phyloP scores from a whole-genome alignment of 202 grass and related monocot species.

The Zoysia matrella region DNA sequence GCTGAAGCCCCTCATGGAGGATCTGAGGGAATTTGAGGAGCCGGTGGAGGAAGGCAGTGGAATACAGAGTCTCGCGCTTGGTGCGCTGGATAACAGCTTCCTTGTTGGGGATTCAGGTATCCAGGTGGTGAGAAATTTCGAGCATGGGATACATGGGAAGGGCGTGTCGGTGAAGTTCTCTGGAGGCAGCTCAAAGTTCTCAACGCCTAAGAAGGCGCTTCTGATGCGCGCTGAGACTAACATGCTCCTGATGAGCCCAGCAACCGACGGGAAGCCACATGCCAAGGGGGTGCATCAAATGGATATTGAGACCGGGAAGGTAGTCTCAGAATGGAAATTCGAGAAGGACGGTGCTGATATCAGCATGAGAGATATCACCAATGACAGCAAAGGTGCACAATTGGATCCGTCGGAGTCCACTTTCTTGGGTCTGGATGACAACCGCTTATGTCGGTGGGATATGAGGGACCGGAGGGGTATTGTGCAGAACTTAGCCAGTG shows the following conservation, averaged over 20 bases:
- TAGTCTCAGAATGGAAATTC: no score
- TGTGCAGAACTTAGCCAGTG: background rate
- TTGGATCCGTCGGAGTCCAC: no score
- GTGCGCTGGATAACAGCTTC: slow-evolving; percentile 80
- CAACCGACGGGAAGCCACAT: no score
- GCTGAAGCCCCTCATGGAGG: slow-evolving; percentile 51
- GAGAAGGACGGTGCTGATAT: no score
- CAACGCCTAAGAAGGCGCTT: slow-evolving; percentile 82
- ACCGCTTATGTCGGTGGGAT: no score
- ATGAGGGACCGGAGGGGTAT: no score
- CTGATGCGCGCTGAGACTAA: slow-evolving; percentile 92
- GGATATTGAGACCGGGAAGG: no score
- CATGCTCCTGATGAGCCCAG: background rate
- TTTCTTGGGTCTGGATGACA: no score
- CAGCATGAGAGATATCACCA: no score
- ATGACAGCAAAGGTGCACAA: no score
- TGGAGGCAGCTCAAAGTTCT: slow-evolving; percentile 49
- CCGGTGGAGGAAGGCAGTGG: slow-evolving; percentile 59
- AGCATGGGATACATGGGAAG: slow-evolving; percentile 31
- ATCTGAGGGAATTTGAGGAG: slow-evolving; percentile 82
- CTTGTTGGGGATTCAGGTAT: slow-evolving; percentile 71
- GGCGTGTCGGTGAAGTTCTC: slow-evolving; percentile 81
- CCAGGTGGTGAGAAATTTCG: slow-evolving; percentile 76
- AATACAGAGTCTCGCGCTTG: slow-evolving; percentile 80
- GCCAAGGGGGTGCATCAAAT: no score